Base-by-base conservation (phyloP, 495 filamentous ascomycete genomes). In the Penicillium steckii region DNA sequence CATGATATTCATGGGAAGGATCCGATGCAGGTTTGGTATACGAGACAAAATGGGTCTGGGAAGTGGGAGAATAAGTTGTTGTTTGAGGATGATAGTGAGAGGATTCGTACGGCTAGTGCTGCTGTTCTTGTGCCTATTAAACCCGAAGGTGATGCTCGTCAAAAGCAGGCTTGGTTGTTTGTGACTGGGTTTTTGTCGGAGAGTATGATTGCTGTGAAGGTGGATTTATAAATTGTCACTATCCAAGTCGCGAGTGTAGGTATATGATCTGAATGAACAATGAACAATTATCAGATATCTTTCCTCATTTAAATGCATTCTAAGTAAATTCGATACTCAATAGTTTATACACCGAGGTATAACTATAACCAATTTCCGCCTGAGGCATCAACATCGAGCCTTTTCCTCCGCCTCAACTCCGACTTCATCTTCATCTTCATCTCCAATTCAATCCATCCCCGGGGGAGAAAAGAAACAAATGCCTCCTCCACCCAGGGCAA, bases 41-140 rank as follows among this genome's bases (percentile, higher is more conserved):
- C 71, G 10, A 69, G 66, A 4, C 67, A 54, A n/a, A 35, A 49
- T 4, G 48, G 50, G 8, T 44, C 47, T 17, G 53, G 32, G 3
- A 59, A 52, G 18, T 78, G 75, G 71, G 73, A 77, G 30, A 70
- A 67, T 42, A 64, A 57, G 17, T 15, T 85, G 15, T 27, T 87
- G 8, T 84, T 85, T 52, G 76, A 80, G 52, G 84, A 87, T 57
- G 80, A 84, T 52, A 81, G 84, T 5, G 67, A 54, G 7, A 65
- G 60, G 43, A 69, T 87, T 52, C 65, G 79, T 21, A 71, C 66
- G 13, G 75, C 71, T 10, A 84, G 78, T 57, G 72, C 77, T 0
- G 78, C 80, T 0, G 74, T 84, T 0, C 48, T 85, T 41, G 67
- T 86, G 3, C 70, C 78, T 0, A 73, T 83, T 52, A 70, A 82